Base-by-base conservation (phyloP, 345 rosid species). In the Linum usitatissimum region DNA sequence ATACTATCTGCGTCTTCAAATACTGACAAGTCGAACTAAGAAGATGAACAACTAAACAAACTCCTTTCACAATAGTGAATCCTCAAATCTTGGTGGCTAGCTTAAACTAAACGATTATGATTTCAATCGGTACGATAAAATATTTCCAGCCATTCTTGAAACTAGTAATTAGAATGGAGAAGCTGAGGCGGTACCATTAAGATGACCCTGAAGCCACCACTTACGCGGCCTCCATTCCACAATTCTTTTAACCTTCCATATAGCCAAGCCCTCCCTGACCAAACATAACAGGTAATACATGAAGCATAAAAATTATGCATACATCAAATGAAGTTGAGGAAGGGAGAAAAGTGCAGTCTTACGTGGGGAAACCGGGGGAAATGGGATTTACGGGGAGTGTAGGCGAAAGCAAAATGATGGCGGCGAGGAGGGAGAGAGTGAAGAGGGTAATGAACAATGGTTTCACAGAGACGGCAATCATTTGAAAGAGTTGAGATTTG, bases 171-270 rank as follows among this genome's bases (percentile, higher is more conserved):
- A 18, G 28, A 54, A 15, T 34, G 38, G 38, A 48, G 14, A 45
- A 36, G 51, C 14, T 18, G 9, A 10, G 28, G 18, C 38, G 19
- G 55, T 79, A 92, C 93, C 80, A 64, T 81, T 79, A 23, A 81
- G 73, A 31, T 83, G 83, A 0, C 84, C 82, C 30, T 89, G 77
- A 79, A 81, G 79, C 96, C 95, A 89, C 96, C 96, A 92, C 63
- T 83, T 76, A 86, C 98, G 89, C 67, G 96, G 96, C 38, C 93
- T 81, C 98, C 98, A 92, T 69, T 89, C 98, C 23, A 79, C 70
- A 56, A 77, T 30, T 76, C 90, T 84, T 83, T 66, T 74, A 30
- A 85, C 86, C 71, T 86, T 80, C 96, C 98, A 92, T 84, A 92
- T 83, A 39, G 80, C 89, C 71, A 68, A 77, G 53, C 67, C 66